phyloP scores from a whole-genome alignment of 1,139 yeast species.

The Eremothecium gossypii region DNA sequence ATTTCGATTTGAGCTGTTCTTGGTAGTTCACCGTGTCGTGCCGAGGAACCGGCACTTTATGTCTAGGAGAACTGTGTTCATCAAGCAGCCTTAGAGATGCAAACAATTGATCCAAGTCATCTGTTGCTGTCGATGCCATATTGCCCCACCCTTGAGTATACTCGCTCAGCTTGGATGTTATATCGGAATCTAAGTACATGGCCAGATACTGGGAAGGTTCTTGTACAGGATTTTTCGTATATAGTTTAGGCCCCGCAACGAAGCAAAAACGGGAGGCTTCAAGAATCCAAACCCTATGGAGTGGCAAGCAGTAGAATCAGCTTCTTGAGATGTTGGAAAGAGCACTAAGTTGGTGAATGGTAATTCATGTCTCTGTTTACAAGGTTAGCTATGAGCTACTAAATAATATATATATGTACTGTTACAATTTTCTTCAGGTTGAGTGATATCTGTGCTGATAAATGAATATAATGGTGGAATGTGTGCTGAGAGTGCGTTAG shows the following conservation, averaged over 20 bases:
- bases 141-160: not conserved
- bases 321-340: no score
- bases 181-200: not conserved
- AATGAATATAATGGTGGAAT: not conserved
- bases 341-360: not conserved
- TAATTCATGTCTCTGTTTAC: constrained; percentile 1
- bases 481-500: no score
- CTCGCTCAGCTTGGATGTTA: not conserved
- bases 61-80: not conserved
- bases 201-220: no score
- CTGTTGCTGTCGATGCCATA: not conserved
- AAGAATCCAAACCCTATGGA: no score
- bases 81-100: constrained; percentile 1
- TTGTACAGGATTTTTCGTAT: no score
- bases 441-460: not conserved
- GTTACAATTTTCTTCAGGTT: not conserved
- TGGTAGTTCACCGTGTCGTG: constrained; percentile 1
- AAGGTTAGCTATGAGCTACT: constrained; percentile 1
- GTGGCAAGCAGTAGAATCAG: no score
- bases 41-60: no score
- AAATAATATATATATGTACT: constrained; percentile 1
- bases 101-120: constrained; percentile 3
- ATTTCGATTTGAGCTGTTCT: constrained; percentile 14
- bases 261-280: no score
- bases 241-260: no score